Evolutionary conservation across 768 basidiomycete species (phyloP).

Genomic region (Mycena galericulata): DNA sequence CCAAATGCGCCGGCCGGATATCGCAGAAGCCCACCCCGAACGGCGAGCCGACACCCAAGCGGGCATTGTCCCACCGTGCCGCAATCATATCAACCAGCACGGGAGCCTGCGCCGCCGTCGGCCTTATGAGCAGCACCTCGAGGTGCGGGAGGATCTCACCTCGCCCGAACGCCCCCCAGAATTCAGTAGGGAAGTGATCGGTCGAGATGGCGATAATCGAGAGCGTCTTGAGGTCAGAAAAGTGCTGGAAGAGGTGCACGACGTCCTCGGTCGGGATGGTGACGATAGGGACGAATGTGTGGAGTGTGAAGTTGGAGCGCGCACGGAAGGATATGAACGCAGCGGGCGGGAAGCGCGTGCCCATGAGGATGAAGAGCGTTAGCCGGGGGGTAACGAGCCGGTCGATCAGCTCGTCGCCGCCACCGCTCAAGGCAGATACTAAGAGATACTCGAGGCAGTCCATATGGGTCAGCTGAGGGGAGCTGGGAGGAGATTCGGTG

Average conservation of each 20-base stretch:
- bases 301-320: conserved; percentile 13
- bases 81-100: conserved; percentile 18
- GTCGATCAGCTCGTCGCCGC: conserved; percentile 3
- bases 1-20: conserved; percentile 1
- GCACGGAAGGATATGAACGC: not conserved
- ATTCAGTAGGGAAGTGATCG: conserved; percentile 13
- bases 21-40: not conserved
- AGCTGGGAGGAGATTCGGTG: not conserved
- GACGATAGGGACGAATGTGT: not conserved
- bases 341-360: not conserved
- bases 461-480: not conserved
- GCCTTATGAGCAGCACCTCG: not conserved
- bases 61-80: conserved; percentile 11
- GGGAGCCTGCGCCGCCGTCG: conserved; percentile 2
- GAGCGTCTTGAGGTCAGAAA: not conserved
- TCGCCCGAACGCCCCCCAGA: conserved; percentile 23
- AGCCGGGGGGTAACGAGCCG: conserved; percentile 7
- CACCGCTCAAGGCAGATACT: conserved; percentile 8
- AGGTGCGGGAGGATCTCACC: conserved; percentile 8
- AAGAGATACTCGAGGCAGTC: conserved; percentile 7
- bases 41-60: not conserved
- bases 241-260: not conserved
- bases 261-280: not conserved
- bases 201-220: not conserved
- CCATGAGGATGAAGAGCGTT: not conserved